Evolutionary conservation across 495 filamentous ascomycete genomes (phyloP).

Genomic region (Neurospora sp.): DNA sequence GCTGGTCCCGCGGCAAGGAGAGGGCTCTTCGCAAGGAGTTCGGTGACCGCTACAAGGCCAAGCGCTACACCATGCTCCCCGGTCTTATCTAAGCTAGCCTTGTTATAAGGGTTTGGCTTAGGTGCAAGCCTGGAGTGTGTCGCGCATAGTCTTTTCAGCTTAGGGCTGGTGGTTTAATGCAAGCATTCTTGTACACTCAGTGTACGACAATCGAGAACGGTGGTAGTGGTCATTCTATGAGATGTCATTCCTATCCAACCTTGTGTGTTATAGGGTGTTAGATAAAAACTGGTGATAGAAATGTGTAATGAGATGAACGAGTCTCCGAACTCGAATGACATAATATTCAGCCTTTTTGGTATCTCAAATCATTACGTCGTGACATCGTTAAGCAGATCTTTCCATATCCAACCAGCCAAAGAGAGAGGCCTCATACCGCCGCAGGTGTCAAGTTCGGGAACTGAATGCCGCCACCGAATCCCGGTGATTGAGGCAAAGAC

Average conservation of each 20-base stretch:
- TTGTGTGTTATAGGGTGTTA: not conserved
- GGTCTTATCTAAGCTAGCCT: slow-evolving; percentile 36
- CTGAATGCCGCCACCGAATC: not conserved
- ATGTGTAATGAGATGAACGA: not conserved
- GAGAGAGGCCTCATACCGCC: not conserved
- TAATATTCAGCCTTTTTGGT: not conserved
- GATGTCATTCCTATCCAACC: not conserved
- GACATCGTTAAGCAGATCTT: not conserved
- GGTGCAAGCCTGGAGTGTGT: not conserved
- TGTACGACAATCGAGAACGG: not conserved
- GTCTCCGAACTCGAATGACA: not conserved
- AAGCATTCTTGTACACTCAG: not conserved
- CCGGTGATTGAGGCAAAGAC: slow-evolving; percentile 4
- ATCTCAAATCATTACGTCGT: slow-evolving; percentile 5
- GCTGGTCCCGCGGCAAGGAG: slow-evolving; percentile 92
- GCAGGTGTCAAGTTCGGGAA: not conserved
- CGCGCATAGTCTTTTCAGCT: not conserved
- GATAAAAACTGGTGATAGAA: not conserved
- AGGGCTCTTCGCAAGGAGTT: slow-evolving; percentile 80
- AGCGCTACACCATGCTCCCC: slow-evolving; percentile 71
- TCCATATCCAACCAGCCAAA: not conserved
- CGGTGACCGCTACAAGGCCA: slow-evolving; percentile 80
- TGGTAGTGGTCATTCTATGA: not conserved
- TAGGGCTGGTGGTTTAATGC: not conserved
- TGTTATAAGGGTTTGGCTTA: not conserved